A percentile compares a stretch with the other conserved stretches of the same genome.
phyloP scores from a whole-genome alignment of 1,139 yeast species.

The Saccharomyces hybrid region DNA sequence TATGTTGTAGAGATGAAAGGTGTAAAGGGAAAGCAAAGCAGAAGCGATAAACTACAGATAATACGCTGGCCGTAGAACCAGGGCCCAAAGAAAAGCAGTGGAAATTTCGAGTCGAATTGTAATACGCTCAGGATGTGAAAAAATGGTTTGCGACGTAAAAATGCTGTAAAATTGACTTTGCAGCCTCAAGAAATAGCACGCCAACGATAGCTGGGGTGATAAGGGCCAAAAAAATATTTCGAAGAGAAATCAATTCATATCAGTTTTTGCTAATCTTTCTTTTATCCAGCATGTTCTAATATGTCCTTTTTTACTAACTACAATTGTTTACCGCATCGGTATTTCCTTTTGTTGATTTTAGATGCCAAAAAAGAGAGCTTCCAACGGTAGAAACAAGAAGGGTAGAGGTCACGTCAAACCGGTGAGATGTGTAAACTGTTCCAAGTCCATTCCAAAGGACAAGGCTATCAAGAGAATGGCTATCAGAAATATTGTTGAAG shows the following conservation, averaged over 20 bases:
- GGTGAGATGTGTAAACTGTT: constrained; percentile 99
- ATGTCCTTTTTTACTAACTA: not conserved
- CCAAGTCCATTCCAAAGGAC: constrained; percentile 99
- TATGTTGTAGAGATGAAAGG: not conserved
- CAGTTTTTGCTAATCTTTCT: not conserved
- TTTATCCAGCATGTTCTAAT: not conserved
- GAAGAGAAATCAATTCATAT: not conserved
- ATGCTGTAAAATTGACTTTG: no score
- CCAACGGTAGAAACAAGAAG: constrained; percentile 99
- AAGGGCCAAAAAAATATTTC: not conserved
- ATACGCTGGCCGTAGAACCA: no score
- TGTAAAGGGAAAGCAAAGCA: not conserved
- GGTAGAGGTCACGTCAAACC: constrained; percentile 99
- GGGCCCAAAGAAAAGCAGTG: no score
- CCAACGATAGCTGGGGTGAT: no score
- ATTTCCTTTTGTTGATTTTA: constrained; percentile 33
- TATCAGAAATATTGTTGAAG: no score
- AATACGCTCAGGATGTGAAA: no score
- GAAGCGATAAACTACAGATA: not conserved
- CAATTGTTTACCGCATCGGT: constrained; percentile 11
- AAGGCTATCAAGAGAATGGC: constrained; percentile 99
- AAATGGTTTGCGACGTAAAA: no score
- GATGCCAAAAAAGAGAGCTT: constrained; percentile 99
- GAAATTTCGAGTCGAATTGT: no score
- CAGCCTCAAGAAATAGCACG: no score